Evolutionary conservation across 805 yeast genomes (phyloP), one percentile per base, ranked within the genome.

Genomic region (Phaffomyces antillensis): DNA sequence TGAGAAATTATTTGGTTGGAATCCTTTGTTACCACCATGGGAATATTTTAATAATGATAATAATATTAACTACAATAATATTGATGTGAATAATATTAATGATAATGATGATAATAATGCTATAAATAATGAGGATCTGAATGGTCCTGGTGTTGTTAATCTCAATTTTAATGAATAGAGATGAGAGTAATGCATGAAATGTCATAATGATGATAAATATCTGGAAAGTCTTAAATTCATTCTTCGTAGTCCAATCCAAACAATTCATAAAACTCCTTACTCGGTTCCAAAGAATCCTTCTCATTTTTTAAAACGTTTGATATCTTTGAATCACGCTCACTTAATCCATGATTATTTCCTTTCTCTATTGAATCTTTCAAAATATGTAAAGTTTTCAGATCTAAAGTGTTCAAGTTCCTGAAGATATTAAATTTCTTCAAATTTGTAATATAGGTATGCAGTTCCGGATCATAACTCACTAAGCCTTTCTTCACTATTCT

Each of bases 1-100:
- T 31, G 34, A 31, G 2, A 49, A 47, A 28, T 10, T 52, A 1
- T 53, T 54, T 46, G 59, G 58, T 0, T 35, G 49, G 16, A 50
- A 53, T 41, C 54, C 56, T 4, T 34, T 56, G 5, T 37, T 42
- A 13, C 50, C 60, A 7, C 56, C 60, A 5, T 56, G 60, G 55
- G 45, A 37, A 10, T 48, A 35, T 26, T 13, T 40, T 7, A 35
- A 37, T 18, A 6, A 10, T n/a, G 9, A 13, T 18, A 11, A 17
- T 10, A 7, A n/a, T n/a, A 34, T 28, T 30, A 18, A 26, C 20
- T 17, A 43, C 37, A 41, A 18, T 18, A 31, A 34, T 37, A 25
- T 26, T 39, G 23, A 16, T 32, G 32, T 18, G 12, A 23, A 32
- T 36, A 26, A 28, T 23, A 16, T 18, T 37, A 34, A 28, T 30